Evolutionary conservation across 257 asterid genomes (phyloP).

Genomic region (Nemophila menziesii): DNA sequence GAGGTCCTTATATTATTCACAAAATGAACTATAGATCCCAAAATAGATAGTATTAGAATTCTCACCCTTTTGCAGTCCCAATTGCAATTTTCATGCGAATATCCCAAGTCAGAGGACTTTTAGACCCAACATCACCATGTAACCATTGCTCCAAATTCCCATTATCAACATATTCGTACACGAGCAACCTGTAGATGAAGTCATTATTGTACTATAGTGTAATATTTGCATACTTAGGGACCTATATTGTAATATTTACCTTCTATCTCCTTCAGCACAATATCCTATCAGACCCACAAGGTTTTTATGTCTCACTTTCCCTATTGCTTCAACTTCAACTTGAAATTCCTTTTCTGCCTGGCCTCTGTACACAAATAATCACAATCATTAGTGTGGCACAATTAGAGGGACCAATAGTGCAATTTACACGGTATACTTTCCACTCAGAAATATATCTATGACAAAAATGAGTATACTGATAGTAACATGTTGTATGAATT

Average conservation of each 20-base stretch:
- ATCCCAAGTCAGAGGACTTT: slow-evolving; percentile 94
- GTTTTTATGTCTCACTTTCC: slow-evolving; percentile 96
- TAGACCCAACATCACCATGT: slow-evolving; percentile 87
- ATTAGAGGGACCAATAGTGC: too few relatives aligned
- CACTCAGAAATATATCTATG: background rate
- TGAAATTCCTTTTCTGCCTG: slow-evolving; percentile 94
- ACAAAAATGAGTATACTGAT: background rate
- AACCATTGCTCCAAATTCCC: slow-evolving; percentile 99
- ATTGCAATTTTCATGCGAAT: slow-evolving; percentile 80
- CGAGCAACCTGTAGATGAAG: slow-evolving; percentile 58
- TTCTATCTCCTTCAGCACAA: slow-evolving; percentile 84
- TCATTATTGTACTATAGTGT: slow-evolving; percentile 2
- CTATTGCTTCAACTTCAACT: slow-evolving; percentile 98
- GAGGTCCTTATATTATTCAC: too few relatives aligned
- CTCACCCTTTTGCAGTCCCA: slow-evolving; percentile 96
- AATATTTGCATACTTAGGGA: slow-evolving; percentile 4
- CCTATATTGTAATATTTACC: slow-evolving; percentile 30
- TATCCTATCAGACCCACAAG: slow-evolving; percentile 87
- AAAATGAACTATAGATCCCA: too few relatives aligned
- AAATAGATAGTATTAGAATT: too few relatives aligned
- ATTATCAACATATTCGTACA: slow-evolving; percentile 81
- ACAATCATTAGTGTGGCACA: too few relatives aligned
- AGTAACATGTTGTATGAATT: background rate
- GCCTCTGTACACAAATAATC: slow-evolving; percentile 41
- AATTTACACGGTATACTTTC: too few relatives aligned